These are phyloP conservation scores for Paraconiothyrium sp. DNA, from an alignment of 2,329 filamentous ascomycete species.

Conservation along the genomic window DNA sequence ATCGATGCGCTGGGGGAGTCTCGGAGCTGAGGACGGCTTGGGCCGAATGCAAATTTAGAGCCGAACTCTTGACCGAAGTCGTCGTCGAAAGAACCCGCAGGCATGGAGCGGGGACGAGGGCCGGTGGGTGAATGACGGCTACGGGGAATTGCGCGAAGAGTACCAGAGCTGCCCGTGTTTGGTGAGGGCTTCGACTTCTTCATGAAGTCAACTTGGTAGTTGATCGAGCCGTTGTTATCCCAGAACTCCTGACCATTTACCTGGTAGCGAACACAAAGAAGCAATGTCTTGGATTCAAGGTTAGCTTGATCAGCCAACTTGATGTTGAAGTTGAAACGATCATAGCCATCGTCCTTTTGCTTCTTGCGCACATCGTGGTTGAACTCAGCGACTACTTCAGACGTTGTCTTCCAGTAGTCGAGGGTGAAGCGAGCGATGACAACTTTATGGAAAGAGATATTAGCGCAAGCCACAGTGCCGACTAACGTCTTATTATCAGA, in stretches of 20 bases:
- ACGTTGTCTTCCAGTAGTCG: conserved; percentile 99
- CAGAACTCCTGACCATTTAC: conserved; percentile 88
- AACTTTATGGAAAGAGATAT: conserved; percentile 86
- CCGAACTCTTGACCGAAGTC: conserved; percentile 70
- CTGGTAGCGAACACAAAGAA: conserved; percentile 88
- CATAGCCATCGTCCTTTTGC: conserved; percentile 73
- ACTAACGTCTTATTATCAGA: conserved; percentile 86
- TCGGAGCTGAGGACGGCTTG: conserved; percentile 58
- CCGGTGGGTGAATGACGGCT: conserved; percentile 59
- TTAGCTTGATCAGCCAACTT: conserved; percentile 91
- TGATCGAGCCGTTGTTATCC: conserved; percentile 89
- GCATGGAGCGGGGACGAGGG: conserved; percentile 59
- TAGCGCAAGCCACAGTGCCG: conserved; percentile 84
- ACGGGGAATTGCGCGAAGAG: conserved; percentile 60
- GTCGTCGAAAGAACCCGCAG: conserved; percentile 68
- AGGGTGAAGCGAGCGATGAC: conserved; percentile 95
- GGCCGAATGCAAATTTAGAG: conserved; percentile 56
- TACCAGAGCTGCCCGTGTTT: conserved; percentile 60
- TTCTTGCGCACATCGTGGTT: conserved; percentile 78
- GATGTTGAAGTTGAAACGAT: conserved; percentile 94
- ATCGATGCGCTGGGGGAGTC: conserved; percentile 69
- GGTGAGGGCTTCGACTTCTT: conserved; percentile 73
- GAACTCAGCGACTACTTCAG: conserved; percentile 90
- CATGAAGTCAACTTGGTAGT: conserved; percentile 93
- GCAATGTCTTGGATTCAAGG: conserved; percentile 89